Conservation (phyloP, 179 eudicot species). For the Amaranthus tricolor region DNA sequence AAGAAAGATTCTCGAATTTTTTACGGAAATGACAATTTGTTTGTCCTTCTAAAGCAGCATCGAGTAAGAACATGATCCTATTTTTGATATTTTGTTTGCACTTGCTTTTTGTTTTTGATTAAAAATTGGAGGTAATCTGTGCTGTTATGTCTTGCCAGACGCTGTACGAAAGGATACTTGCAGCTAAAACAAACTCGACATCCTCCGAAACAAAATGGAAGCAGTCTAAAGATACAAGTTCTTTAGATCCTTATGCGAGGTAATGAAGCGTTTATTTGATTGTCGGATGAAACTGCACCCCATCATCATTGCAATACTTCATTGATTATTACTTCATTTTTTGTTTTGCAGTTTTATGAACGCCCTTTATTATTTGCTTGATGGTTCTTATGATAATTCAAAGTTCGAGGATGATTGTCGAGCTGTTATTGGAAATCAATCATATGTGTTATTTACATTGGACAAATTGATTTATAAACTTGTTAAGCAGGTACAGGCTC, state of each 20-base stretch:
- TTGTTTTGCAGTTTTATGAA: constrained; percentile 51
- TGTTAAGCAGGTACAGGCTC: constrained; percentile 69
- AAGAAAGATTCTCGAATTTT: constrained; percentile 52
- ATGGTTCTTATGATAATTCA: constrained; percentile 70
- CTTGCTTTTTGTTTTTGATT: neutral
- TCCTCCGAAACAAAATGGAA: constrained; percentile 62
- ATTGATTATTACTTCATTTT: neutral
- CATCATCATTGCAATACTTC: constrained; percentile 1
- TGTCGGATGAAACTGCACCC: neutral
- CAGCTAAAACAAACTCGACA: constrained; percentile 61
- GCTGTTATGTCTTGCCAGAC: constrained; percentile 36
- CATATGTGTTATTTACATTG: constrained; percentile 79
- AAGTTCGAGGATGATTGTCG: constrained; percentile 87
- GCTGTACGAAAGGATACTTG: constrained; percentile 68
- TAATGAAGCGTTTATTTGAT: constrained; percentile 24
- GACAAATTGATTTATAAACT: constrained; percentile 83
- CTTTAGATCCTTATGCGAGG: constrained; percentile 73
- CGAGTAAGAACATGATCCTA: constrained; percentile 42
- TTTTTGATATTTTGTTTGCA: neutral
- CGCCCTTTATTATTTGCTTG: constrained; percentile 75
- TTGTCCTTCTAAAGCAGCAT: constrained; percentile 73
- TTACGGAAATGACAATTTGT: constrained; percentile 72
- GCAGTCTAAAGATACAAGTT: constrained; percentile 51
- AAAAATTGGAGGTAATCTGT: constrained; percentile 2
- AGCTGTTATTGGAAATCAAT: constrained; percentile 72